Percentiles rank a stretch among this genome's conserved stretches.
Evolutionary conservation across 2,329 filamentous ascomycete species (phyloP).

Genomic region (Trichocomaceae sp.): DNA sequence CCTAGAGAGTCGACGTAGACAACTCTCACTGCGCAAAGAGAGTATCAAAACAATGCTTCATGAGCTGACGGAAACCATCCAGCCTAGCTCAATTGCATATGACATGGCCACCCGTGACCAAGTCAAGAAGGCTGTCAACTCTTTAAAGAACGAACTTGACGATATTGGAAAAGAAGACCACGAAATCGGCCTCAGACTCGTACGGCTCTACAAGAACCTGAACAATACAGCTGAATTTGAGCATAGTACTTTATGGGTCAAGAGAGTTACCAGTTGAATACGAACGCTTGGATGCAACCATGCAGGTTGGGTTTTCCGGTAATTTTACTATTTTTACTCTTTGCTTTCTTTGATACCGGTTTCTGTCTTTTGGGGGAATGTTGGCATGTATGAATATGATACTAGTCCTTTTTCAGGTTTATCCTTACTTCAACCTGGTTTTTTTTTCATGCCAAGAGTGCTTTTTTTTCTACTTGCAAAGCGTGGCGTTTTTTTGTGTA

Average conservation of each 20-base stretch:
- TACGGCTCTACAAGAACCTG: constrained; percentile 66
- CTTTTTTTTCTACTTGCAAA: constrained; percentile 3
- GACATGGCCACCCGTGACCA: constrained; percentile 54
- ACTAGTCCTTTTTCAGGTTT: neutral
- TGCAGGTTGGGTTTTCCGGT: neutral
- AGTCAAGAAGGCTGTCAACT: constrained; percentile 59
- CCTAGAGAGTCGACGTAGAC: constrained; percentile 59
- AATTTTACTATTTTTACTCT: neutral
- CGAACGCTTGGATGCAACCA: neutral
- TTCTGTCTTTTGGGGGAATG: neutral
- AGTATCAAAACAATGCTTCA: constrained; percentile 68
- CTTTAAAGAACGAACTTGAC: constrained; percentile 59
- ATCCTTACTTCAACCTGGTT: constrained; percentile 5
- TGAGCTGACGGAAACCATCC: constrained; percentile 73
- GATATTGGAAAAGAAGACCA: constrained; percentile 72
- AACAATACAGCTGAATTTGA: constrained; percentile 52
- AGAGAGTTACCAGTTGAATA: constrained; percentile 54
- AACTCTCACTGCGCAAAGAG: constrained; percentile 58
- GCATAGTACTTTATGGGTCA: constrained; percentile 67
- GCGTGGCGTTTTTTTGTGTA: neutral
- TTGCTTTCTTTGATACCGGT: neutral
- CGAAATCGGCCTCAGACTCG: constrained; percentile 67
- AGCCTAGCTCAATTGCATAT: constrained; percentile 60
- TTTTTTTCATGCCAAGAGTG: neutral
- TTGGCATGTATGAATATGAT: constrained; percentile 1